A percentile compares a stretch with the other conserved stretches of the same genome.
Conservation (phyloP, 352 stramenopile species). For the Thalassiosira gravida region DNA sequence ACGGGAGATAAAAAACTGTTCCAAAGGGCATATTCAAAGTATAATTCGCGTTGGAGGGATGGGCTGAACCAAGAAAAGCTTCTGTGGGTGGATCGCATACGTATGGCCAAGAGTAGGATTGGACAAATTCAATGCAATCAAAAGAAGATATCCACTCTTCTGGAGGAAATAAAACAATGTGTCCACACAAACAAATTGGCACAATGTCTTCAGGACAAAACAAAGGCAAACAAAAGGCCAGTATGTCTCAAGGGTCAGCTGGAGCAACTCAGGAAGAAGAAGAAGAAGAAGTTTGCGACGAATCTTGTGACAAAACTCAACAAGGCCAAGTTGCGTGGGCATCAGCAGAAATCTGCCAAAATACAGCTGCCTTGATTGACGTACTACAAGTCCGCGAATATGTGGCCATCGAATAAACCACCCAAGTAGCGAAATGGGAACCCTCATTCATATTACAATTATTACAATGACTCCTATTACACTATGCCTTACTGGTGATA, state of each 20-base stretch:
- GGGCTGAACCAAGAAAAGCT: constrained; percentile 22
- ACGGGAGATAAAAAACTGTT: constrained; percentile 28
- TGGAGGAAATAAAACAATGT: constrained; percentile 22
- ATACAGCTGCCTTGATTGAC: constrained; percentile 17
- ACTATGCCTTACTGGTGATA: constrained; percentile 10
- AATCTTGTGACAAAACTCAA: constrained; percentile 27
- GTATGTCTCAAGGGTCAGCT: constrained; percentile 17
- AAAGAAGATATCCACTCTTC: constrained; percentile 21
- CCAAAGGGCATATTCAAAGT: constrained; percentile 27
- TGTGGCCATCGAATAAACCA: constrained; percentile 21
- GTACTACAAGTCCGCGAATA: constrained; percentile 25
- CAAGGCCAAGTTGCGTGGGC: constrained; percentile 23
- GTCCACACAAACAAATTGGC: constrained; percentile 4
- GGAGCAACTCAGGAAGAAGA: constrained; percentile 17
- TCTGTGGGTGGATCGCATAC: constrained; percentile 26
- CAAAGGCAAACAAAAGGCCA: constrained; percentile 21
- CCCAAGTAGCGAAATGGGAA: neutral
- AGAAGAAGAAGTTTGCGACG: constrained; percentile 14
- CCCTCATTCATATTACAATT: constrained; percentile 22
- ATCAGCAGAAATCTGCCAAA: constrained; percentile 33
- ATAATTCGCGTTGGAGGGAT: constrained; percentile 22
- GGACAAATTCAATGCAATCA: constrained; percentile 23
- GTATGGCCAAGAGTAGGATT: constrained; percentile 30
- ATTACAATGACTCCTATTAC: constrained; percentile 31
- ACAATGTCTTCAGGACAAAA: neutral